Evolutionary conservation across 495 filamentous ascomycete species (phyloP).

Genomic region (Xylaria flabelliformis): DNA sequence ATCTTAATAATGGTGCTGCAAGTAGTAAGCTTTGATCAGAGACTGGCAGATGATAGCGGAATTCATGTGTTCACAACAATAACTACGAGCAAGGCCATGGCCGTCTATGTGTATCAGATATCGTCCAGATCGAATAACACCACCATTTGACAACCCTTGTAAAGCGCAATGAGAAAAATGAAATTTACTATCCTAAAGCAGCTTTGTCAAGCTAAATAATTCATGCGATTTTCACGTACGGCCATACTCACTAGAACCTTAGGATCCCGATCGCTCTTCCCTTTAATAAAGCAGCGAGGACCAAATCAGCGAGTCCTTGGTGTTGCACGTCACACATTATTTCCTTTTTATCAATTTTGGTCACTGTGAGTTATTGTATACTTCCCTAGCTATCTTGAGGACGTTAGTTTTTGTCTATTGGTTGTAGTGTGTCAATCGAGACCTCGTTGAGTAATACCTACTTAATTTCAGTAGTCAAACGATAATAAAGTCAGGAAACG

Average conservation of each 20-base stretch:
- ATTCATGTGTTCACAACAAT: neutral
- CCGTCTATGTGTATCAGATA: neutral
- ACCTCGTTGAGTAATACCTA: neutral
- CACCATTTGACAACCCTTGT: neutral
- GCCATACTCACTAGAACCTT: slow-evolving; percentile 45
- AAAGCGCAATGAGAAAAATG: neutral
- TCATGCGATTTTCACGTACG: slow-evolving; percentile 27
- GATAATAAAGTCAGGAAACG: neutral
- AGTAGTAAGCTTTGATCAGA: slow-evolving; percentile 52
- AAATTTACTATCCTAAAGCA: no score
- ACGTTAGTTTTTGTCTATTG: neutral
- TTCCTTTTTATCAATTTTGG: neutral
- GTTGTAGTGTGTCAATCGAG: neutral
- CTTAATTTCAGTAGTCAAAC: neutral
- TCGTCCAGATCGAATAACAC: neutral
- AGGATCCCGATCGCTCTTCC: slow-evolving; percentile 52
- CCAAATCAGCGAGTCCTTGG: slow-evolving; percentile 45
- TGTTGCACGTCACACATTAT: slow-evolving; percentile 40
- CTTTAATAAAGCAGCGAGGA: slow-evolving; percentile 40
- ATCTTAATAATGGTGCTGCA: slow-evolving; percentile 43
- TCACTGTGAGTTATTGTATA: neutral
- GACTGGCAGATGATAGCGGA: neutral
- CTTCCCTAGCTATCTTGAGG: neutral
- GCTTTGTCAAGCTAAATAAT: neutral
- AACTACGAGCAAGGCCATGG: neutral